These are phyloP conservation scores for rapeseed (Brassica napus) DNA, from an alignment of 345 rosid genomes.

Conservation along the genomic window DNA sequence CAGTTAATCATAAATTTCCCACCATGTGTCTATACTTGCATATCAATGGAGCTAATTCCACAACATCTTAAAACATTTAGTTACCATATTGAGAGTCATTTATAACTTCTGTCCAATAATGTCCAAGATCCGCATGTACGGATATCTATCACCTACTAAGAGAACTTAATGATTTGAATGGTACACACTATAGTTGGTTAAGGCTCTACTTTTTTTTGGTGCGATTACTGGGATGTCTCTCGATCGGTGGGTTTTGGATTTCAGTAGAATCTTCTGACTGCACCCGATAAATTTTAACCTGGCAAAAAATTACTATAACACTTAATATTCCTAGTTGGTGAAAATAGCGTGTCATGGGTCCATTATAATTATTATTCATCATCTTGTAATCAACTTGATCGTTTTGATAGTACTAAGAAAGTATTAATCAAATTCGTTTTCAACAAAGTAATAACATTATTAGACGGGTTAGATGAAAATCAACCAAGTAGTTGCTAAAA, in stretches of 20 bases:
- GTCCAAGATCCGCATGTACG: not conserved
- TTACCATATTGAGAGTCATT: not conserved
- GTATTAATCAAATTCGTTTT: slow-evolving; percentile 24
- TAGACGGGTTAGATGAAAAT: slow-evolving; percentile 17
- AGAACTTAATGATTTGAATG: not conserved
- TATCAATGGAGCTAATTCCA: not conserved
- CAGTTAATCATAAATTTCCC: not conserved
- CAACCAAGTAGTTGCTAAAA: slow-evolving; percentile 31
- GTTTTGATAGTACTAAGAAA: slow-evolving; percentile 26
- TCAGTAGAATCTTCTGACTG: slow-evolving; percentile 16
- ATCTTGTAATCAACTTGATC: slow-evolving; percentile 39
- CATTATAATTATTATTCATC: slow-evolving; percentile 25
- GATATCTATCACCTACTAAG: not conserved
- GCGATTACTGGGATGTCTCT: not conserved
- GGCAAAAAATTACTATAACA: not conserved
- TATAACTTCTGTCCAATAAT: no score
- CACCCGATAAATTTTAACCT: not conserved
- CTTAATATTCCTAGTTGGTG: slow-evolving; percentile 32
- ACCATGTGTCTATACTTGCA: not conserved
- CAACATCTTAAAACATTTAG: not conserved
- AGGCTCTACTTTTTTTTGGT: not conserved
- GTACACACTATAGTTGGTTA: slow-evolving; percentile 4
- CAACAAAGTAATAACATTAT: slow-evolving; percentile 24
- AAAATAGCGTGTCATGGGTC: slow-evolving; percentile 34
- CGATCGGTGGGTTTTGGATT: not conserved